Conservation (phyloP, 2,329 filamentous ascomycete genomes). For the Hymenoscyphus scutula region DNA sequence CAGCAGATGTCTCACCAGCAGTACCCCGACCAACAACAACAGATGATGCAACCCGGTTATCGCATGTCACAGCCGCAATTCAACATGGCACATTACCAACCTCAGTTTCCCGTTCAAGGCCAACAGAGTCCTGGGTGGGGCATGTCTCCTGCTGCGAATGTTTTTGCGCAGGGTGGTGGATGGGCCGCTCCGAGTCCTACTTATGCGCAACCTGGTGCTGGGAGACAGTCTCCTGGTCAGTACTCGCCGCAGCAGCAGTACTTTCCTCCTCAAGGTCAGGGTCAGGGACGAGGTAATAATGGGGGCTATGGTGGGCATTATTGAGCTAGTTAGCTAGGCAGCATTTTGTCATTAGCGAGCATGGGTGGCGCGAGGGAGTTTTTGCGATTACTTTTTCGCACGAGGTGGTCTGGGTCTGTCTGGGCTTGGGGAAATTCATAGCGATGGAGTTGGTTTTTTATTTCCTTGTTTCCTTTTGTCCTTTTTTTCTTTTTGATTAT, state of each 20-base stretch:
- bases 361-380: not conserved
- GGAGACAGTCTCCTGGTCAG: slow-evolving; percentile 9
- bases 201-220: slow-evolving; percentile 11
- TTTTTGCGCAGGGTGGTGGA: slow-evolving; percentile 38
- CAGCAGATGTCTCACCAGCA: slow-evolving; percentile 38
- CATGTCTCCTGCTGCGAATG: slow-evolving; percentile 33
- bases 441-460: slow-evolving; percentile 13
- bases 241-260: slow-evolving; percentile 17
- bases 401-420: not conserved
- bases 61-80: slow-evolving; percentile 27
- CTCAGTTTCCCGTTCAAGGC: slow-evolving; percentile 28
- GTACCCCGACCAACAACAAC: slow-evolving; percentile 18
- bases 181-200: slow-evolving; percentile 31
- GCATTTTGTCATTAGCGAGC: not conserved
- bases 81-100: slow-evolving; percentile 25
- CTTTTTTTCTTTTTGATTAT: not conserved
- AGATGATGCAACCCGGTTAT: slow-evolving; percentile 21
- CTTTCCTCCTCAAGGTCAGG: slow-evolving; percentile 17
- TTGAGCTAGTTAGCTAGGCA: not conserved
- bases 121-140: slow-evolving; percentile 33
- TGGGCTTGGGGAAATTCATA: slow-evolving; percentile 9
- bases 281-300: slow-evolving; percentile 15
- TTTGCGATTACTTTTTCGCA: not conserved
- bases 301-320: slow-evolving; percentile 10
- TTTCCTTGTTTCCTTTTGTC: not conserved